Evolutionary conservation across 805 yeast genomes (phyloP), one percentile per base, ranked within the genome.

Genomic region (Kuraishia ogatae): DNA sequence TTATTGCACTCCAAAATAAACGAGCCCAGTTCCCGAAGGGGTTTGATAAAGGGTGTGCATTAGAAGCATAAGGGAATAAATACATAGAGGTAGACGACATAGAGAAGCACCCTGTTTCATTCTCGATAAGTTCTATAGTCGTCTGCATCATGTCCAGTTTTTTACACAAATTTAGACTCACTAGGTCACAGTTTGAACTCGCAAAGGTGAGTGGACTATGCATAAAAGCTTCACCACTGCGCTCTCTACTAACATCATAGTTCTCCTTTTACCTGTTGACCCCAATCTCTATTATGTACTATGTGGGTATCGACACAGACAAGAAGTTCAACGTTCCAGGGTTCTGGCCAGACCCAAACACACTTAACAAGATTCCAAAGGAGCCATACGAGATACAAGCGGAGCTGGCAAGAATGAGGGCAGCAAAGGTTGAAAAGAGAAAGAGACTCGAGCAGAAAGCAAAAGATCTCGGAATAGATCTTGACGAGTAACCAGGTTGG

Each of bases 291-390:
- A 87, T 90, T 64, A 92, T 92, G 98, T 86, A 89, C 70, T 92
- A 87, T 63, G 92, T 90, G 50, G 97, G 98, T 66, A 80, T 87
- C 47, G 92, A 92, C 63, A 87, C 97, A 1, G 96, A 92, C 68
- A 81, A 77, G 62, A 92, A 90, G 73, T 83, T 92, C 68, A 89
- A 90, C 65, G 84, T 91, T 51, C 96, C 96, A 8, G 97, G 97
- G 21, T 92, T 89, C 71, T 91, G 97, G 96, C 98, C 98, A 2
- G 97, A 91, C 68, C 97, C 97, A 48, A 87, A 87, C 48, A 87
- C 97, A 1, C 77, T 90, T 61, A 91, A 92, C 67, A 86, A 89
- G 71, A 85, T 92, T 39, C 98, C 98, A 2, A 92, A 91, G 64
- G 97, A 92, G 65, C 91, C 91, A 1, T 88, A 86, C 63, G 97